phyloP scores from a whole-genome alignment of 2,329 filamentous ascomycete species.

The Aspergillus calidoustus region DNA sequence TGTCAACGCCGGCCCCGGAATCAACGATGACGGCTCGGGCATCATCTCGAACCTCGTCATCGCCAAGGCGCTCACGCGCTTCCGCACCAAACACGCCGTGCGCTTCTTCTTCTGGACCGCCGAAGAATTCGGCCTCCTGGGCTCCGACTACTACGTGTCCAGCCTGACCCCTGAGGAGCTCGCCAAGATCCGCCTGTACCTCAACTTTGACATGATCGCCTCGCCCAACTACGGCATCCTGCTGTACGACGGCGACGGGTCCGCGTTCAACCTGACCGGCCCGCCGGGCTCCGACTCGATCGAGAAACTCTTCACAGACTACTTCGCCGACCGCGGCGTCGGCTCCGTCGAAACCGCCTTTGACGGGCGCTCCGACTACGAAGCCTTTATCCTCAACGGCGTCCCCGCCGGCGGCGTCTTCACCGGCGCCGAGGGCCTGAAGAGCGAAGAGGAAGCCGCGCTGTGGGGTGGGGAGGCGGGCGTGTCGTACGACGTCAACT shows the following conservation, averaged over 20 bases:
- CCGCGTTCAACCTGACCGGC: constrained; percentile 56
- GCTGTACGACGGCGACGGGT: constrained; percentile 58
- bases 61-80: constrained; percentile 68
- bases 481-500: constrained; percentile 58
- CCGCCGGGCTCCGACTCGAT: constrained; percentile 70
- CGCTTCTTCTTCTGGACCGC: constrained; percentile 70
- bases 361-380: constrained; percentile 79
- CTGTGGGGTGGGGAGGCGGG: constrained; percentile 72
- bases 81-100: constrained; percentile 70
- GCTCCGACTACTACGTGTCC: constrained; percentile 61
- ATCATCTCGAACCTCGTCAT: constrained; percentile 63
- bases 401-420: constrained; percentile 79
- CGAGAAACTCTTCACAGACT: constrained; percentile 69
- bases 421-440: constrained; percentile 76
- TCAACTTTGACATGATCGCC: constrained; percentile 73
- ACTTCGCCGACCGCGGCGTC: constrained; percentile 65
- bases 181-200: constrained; percentile 67
- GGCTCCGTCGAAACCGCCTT: constrained; percentile 75
- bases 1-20: constrained; percentile 66
- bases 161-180: constrained; percentile 55
- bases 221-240: constrained; percentile 61
- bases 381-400: constrained; percentile 72
- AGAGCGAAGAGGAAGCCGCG: constrained; percentile 67
- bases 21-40: constrained; percentile 78
- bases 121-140: constrained; percentile 68